Evolutionary conservation across 176 grass and related monocot genomes (phyloP).

Genomic region (Poa annua): DNA sequence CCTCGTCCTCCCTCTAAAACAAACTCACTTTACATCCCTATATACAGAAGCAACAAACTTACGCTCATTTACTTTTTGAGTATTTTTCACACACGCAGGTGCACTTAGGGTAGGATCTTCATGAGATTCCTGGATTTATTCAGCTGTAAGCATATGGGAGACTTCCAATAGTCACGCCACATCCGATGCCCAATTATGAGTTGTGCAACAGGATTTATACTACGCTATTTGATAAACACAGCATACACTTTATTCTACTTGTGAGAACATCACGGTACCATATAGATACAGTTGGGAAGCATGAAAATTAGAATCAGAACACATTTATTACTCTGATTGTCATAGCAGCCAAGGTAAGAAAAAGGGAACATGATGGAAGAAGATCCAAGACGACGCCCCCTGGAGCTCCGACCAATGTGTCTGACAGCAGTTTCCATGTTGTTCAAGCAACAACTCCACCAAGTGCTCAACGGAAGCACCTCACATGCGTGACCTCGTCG

Average conservation of each 20-base stretch:
- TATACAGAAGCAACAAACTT: not conserved
- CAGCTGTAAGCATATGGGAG: not conserved
- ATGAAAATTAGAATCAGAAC: not conserved
- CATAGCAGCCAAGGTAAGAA: not conserved
- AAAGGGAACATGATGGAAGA: not conserved
- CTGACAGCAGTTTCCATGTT: not conserved
- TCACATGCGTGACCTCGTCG: constrained; percentile 57
- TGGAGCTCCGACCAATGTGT: not conserved
- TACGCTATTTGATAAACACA: not conserved
- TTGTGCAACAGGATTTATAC: not conserved
- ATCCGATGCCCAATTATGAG: not conserved
- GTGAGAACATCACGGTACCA: not conserved
- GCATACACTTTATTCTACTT: not conserved
- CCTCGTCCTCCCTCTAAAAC: too few relatives aligned
- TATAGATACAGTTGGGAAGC: not conserved
- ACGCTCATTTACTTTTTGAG: not conserved
- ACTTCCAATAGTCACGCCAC: not conserved
- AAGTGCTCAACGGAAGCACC: not conserved
- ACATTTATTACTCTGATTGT: constrained; percentile 36
- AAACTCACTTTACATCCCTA: not conserved
- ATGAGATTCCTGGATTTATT: not conserved
- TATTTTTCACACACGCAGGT: not conserved
- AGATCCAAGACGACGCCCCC: not conserved
- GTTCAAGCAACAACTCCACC: not conserved
- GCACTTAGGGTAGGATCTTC: not conserved